Evolutionary conservation across 768 basidiomycete genomes (phyloP), one percentile per base, ranked within the genome.

Genomic region (Suillus ampliporus): DNA sequence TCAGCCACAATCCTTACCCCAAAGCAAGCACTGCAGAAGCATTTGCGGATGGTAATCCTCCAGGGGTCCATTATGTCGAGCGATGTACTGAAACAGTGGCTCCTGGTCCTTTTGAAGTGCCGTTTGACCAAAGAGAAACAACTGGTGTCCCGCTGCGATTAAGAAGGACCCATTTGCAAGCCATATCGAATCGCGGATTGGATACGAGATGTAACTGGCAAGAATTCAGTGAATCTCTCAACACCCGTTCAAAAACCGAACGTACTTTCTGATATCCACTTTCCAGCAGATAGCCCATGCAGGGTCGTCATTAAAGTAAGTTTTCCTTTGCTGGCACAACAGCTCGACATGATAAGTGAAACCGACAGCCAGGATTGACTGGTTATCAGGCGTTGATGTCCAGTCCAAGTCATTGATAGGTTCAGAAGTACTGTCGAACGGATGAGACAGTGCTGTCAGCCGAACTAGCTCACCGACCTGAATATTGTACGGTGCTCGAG

Each of bases 31-130:
- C 71, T 98, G 96, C 14, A 95, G 77, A 19, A 99, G 73, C 84
- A 97, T 90, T 70, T 96, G 94, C 4, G 97, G 96, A 76, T 98
- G 94, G 73, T 93, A 95, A 74, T 97, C 93, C 19, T 88, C 85
- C 40, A 98, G 77, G 4, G 97, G 95, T 0, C 94, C 94, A 72
- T 96, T 95, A 54, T 86, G 83, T 61, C 88, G 77, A 6, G 91
- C 92, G 40, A 95, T 92, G 69, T 91, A 83, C 68, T 94, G 91
- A 61, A 97, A 92, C 17, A 97, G 79, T 5, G 71, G 67, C 5
- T 68, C 63, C 56, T 68, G 61, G 46, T 65, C 54, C 57, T 66
- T 28, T 70, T 63, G 62, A 10, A 62, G 61, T 47, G 62, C 67
- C 26, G 69, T 77, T 63, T 88, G 86, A 53, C 89, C 89, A 74